These are phyloP conservation scores for Melaleuca quinquenervia DNA, from an alignment of 345 rosid species.

Conservation along the genomic window DNA sequence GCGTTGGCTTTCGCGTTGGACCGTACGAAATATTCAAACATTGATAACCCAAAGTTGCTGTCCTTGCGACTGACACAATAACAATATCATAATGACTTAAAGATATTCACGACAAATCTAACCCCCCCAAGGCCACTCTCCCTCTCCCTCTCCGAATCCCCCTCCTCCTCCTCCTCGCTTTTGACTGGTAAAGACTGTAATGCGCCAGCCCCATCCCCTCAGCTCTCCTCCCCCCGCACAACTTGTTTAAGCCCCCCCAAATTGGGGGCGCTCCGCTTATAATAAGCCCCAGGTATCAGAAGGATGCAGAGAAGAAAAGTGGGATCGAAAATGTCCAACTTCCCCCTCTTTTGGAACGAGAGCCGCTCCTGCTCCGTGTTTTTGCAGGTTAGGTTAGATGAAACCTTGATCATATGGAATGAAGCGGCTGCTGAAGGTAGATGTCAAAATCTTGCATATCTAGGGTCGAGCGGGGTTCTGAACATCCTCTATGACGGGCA, in stretches of 20 bases:
- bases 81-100: neutral
- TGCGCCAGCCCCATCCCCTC: neutral
- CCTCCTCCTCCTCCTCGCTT: neutral
- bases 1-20: neutral
- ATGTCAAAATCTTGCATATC: neutral
- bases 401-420: neutral
- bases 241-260: neutral
- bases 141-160: neutral
- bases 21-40: slow-evolving; percentile 3
- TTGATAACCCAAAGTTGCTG: neutral
- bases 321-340: neutral
- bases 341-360: neutral
- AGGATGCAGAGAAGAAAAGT: neutral
- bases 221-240: neutral
- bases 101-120: slow-evolving; percentile 2
- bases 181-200: slow-evolving; percentile 36
- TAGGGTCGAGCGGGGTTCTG: neutral
- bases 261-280: neutral
- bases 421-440: neutral
- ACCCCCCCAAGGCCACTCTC: neutral
- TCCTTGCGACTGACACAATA: slow-evolving; percentile 6
- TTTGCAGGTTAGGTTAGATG: neutral
- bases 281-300: too few relatives aligned
- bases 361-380: neutral
- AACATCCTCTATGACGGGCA: neutral